Base-by-base conservation (phyloP, 139 green algal species). In the Chlamydomonas asymmetrica region DNA sequence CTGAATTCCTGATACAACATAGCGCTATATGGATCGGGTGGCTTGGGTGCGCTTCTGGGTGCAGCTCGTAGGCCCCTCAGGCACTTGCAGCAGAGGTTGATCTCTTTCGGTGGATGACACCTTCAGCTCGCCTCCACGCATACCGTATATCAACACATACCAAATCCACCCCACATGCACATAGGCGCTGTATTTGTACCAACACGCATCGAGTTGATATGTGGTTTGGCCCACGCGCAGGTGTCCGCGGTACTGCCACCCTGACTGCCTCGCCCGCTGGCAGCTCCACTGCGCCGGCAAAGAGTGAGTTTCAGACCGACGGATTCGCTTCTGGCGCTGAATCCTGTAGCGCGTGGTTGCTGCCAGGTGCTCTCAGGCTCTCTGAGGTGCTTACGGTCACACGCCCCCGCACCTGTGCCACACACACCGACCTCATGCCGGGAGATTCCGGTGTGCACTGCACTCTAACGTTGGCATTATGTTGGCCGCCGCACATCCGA, bases 221-320 rank as follows among this genome's bases (percentile, higher is more conserved):
- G 3, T 5, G 18, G 8, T 13, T 9, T 25, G 18, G 13, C 35
- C 35, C 27, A 1, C 16, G 18, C 35, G 35, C 71, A 77, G 71
- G 40, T 77, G 71, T 32, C 71, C 71, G 25, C 59, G 71, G 18
- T 1, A 63, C 22, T 77, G 71, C 59, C 71, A 77, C 45, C 59
- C 57, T 0, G 71, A 32, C 31, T 77, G 71, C 59, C 59, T 77
- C 23, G 50, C 41, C 20, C 71, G 71, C 2, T 77, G 71, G 71
- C 71, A 77, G 71, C 71, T 77, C 31, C 71, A 77, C 71, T 70
- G 71, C 57, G 71, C 71, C 32, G 71, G 71, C 10, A 52, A 52
- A 16, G 18, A 25, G 45, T 52, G 45, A 16, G 45, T 52, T 16
- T 52, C 13, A 16, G 45, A 52, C 13, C 45, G 13, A 16, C 18